Percentiles rank a stretch among this genome's conserved stretches.
phyloP scores from a whole-genome alignment of 2,329 filamentous ascomycete species.

The Plectosphaerella sp. region DNA sequence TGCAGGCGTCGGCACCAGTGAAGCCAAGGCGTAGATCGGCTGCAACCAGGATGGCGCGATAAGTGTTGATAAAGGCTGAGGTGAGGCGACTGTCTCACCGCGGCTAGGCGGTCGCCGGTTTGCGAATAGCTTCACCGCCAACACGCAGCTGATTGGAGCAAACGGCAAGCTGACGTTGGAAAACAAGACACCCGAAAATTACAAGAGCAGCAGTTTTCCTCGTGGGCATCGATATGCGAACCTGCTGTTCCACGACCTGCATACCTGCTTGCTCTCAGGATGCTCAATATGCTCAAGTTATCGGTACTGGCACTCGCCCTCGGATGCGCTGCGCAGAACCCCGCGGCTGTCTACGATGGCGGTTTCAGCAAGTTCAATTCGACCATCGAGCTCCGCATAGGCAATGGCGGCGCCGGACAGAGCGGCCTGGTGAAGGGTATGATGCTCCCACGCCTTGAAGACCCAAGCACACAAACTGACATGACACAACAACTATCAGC shows the following conservation, averaged over 20 bases:
- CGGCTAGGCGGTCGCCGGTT: background rate
- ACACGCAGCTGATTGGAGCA: background rate
- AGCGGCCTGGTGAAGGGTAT: conserved; percentile 28
- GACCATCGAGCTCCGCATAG: conserved; percentile 21
- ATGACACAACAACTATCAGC: conserved; percentile 5
- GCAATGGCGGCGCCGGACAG: conserved; percentile 31
- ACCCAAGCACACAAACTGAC: background rate
- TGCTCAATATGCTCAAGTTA: background rate
- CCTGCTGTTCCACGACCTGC: background rate
- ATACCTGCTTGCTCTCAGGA: background rate
- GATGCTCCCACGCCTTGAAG: background rate
- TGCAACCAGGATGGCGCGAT: no score
- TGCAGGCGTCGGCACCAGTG: no score
- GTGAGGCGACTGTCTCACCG: background rate
- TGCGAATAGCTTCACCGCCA: background rate
- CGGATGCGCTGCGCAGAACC: conserved; percentile 1
- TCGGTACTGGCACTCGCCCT: background rate
- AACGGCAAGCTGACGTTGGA: background rate
- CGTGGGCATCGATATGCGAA: background rate
- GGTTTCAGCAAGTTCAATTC: conserved; percentile 10
- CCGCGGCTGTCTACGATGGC: conserved; percentile 16
- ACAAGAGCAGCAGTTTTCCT: background rate
- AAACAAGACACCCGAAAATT: background rate
- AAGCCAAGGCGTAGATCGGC: no score
- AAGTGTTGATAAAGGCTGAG: background rate